A percentile compares a stretch with the other conserved stretches of the same genome.
phyloP scores from a whole-genome alignment of 257 asterid species.

The Fraxinus cuspidata region DNA sequence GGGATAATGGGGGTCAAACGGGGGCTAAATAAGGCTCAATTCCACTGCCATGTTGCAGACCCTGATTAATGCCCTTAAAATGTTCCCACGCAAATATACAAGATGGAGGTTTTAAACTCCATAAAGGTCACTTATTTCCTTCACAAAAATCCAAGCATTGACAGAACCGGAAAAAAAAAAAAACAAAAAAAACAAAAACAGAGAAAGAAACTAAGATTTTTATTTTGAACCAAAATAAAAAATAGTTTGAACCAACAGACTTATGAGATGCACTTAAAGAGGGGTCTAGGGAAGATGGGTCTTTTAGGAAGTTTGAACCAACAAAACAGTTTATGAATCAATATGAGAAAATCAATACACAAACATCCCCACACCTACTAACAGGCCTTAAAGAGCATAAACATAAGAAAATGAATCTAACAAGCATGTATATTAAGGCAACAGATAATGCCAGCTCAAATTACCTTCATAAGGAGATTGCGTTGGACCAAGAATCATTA shows the following conservation, averaged over 20 bases:
- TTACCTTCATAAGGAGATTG: constrained; percentile 99
- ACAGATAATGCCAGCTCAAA: constrained; percentile 3
- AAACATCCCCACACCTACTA: neutral
- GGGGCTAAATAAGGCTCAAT: neutral
- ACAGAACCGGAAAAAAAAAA: neutral
- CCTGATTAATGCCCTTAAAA: neutral
- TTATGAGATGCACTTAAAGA: too few species aligned
- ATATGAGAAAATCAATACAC: neutral
- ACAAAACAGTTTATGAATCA: neutral
- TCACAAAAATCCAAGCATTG: constrained; percentile 4
- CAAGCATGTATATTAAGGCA: neutral
- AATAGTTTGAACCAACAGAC: too few species aligned
- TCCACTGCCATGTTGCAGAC: constrained; percentile 8
- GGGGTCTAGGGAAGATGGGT: neutral
- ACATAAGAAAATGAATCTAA: neutral
- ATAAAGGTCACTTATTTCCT: neutral
- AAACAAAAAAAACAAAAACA: too few species aligned
- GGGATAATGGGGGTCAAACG: too few species aligned
- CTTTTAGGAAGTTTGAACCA: neutral
- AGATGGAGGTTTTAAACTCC: neutral
- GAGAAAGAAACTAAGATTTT: too few species aligned
- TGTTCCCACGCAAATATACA: neutral
- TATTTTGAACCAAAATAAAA: too few species aligned
- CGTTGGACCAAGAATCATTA: constrained; percentile 97
- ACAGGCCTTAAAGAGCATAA: neutral